phyloP scores from a whole-genome alignment of 306 rosid species.

The Purshia tridentata region DNA sequence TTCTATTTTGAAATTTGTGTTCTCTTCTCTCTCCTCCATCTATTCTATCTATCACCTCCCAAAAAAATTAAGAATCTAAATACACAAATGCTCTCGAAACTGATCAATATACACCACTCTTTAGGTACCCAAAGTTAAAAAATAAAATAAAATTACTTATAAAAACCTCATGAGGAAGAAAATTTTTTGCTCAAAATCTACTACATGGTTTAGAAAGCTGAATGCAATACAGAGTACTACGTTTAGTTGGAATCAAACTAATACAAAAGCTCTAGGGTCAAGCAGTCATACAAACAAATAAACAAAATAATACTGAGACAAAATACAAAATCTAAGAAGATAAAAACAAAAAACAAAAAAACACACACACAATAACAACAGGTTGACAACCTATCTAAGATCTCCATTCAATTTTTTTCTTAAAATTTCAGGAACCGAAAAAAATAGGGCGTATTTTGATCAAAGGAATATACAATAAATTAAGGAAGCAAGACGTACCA shows the following conservation, averaged over 20 bases:
- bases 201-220: not conserved
- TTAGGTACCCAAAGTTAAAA: not conserved
- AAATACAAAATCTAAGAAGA: not conserved
- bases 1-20: not conserved
- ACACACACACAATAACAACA: not conserved
- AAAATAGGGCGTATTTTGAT: not conserved
- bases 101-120: not conserved
- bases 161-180: not conserved
- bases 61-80: not conserved
- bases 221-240: not conserved
- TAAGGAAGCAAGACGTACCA: slow-evolving; percentile 7
- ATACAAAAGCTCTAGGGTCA: not conserved
- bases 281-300: too few relatives aligned
- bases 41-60: not conserved
- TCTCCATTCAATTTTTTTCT: not conserved
- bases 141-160: not conserved
- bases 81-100: not conserved
- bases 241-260: not conserved
- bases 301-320: not conserved
- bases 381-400: not conserved
- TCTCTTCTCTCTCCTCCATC: not conserved
- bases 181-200: not conserved
- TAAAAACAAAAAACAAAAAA: too few relatives aligned
- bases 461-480: not conserved
- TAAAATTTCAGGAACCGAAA: not conserved